Evolutionary conservation across 2,329 filamentous ascomycete species (phyloP).

Genomic region (Epichloe uncinata): DNA sequence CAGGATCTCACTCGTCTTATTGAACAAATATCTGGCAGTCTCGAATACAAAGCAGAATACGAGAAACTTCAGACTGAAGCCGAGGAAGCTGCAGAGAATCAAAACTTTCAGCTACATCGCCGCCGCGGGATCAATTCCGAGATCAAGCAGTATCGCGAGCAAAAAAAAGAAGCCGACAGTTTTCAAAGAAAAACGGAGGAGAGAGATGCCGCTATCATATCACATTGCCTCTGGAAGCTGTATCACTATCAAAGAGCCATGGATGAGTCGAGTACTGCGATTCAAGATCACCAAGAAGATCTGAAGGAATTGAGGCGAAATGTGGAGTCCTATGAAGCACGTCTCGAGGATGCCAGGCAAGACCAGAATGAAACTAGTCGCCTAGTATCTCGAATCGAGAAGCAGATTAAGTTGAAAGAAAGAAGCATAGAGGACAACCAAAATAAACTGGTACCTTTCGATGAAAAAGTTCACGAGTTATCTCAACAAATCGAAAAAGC

Average conservation of each 20-base stretch:
- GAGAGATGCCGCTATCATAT: slow-evolving; percentile 80
- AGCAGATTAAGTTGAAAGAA: slow-evolving; percentile 72
- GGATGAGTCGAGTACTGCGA: slow-evolving; percentile 79
- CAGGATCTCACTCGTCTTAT: slow-evolving; percentile 88
- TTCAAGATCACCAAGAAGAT: slow-evolving; percentile 87
- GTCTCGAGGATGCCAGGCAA: slow-evolving; percentile 67
- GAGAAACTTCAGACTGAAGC: slow-evolving; percentile 74
- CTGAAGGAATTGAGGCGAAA: slow-evolving; percentile 84
- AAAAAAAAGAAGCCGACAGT: slow-evolving; percentile 84
- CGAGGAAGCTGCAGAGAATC: slow-evolving; percentile 77
- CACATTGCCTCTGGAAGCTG: slow-evolving; percentile 90
- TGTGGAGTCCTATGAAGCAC: slow-evolving; percentile 70
- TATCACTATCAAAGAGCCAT: slow-evolving; percentile 91
- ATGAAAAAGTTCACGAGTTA: slow-evolving; percentile 80
- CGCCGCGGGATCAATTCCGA: slow-evolving; percentile 93
- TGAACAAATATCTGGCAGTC: slow-evolving; percentile 91
- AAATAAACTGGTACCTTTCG: slow-evolving; percentile 74
- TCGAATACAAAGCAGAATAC: slow-evolving; percentile 91
- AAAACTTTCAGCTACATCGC: slow-evolving; percentile 75
- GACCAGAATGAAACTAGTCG: slow-evolving; percentile 68
- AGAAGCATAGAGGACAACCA: slow-evolving; percentile 77
- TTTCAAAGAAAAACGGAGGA: slow-evolving; percentile 86
- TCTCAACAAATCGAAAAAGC: slow-evolving; percentile 56
- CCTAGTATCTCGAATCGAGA: slow-evolving; percentile 71
- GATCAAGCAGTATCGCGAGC: slow-evolving; percentile 94